Base-by-base conservation (phyloP, 371 early-diverging fungal genomes). In the Zancudomyces culisetae region DNA sequence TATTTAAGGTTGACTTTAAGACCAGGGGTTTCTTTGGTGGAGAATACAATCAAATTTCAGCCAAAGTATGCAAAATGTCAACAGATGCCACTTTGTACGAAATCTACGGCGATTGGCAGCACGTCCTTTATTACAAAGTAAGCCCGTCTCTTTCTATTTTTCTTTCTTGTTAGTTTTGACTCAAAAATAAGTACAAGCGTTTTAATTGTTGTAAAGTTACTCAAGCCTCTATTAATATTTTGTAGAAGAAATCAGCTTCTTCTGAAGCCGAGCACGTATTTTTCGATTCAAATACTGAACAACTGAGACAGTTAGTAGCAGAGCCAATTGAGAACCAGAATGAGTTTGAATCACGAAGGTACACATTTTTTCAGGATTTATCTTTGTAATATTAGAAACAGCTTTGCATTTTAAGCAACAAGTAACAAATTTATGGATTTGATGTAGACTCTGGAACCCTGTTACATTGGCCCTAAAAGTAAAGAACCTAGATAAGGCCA, bases 21-120 rank as follows among this genome's bases (percentile, higher is more conserved):
- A 82, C 84, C 50, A 88, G 18, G 45, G 90, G 90, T 0, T 81
- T 78, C 60, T 89, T 90, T 56, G 67, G 75, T 2, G 92, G 91
- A 2, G 59, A 76, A 15, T 85, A 84, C 63, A 88, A 91, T 62
- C 72, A 79, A 27, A 74, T 94, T 18, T 58, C 66, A 12, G 95
- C 87, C 52, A 84, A 83, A 58, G 83, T 94, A 58, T 83, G 80
- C 51, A 69, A 75, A 39, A 79, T 71, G 22, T 75, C 82, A 23
- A 80, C 85, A 6, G 78, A 77, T 35, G 35, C 35, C 6, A 64
- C 72, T 0, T 60, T 94, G 19, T 83, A 78, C 54, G 83, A 84
- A 8, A 71, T 94, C 45, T 64, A 70, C 13, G 95, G 95, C 23
- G 85, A 83, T 55, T 94, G 95, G 95, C 74, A 85, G 12, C 80